Evolutionary conservation across 192 early-diverging fungal genomes (phyloP), one percentile per base, ranked within the genome.

Genomic region (Rhizophagus sp.): DNA sequence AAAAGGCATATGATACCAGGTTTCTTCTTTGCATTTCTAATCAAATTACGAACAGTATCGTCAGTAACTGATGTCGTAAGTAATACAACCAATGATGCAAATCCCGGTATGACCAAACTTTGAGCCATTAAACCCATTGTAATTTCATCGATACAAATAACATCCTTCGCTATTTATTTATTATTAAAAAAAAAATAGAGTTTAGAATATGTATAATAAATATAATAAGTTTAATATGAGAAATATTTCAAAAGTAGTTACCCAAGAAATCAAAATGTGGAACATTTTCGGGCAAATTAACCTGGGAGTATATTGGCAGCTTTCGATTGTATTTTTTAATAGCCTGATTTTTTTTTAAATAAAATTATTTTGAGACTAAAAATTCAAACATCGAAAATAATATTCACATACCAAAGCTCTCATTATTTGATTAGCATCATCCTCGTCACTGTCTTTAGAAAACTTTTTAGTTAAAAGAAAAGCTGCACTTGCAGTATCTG

Each of bases 111-210:
- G 65, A 93, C 80, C 24, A 88, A 88, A 79, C 89, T 90, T 84
- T 92, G 91, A 22, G 92, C 93, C 68, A 93, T 80, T 70, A 94
- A 82, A 7, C 91, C 93, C 62, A 93, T 82, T 4, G 90, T 89
- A 76, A 93, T 86, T 83, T 94, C 93, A 67, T 94, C 93, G 25
- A 94, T 83, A 81, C 92, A 94, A 33, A 94, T 83, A 0, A 92
- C 86, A 41, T 90, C 88, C 76, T 92, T 90, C n/a, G 93, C 91
- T 75, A 94, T 69, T 69, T 66, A 27, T 66, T 30, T 30, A 15
- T 12, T 67, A 67, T 33, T 6, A 24, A n/a, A 39, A 69, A 30
- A 30, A 39, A 34, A 34, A 69, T 30, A 57, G 5, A 57, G 17
- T 22, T 57, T 57, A 57, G 15, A 4, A 57, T 22, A 22, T 57